A percentile compares a stretch with the other conserved stretches of the same genome.
Conservation (phyloP, 352 stramenopile genomes). For the Phytophthora tubulina region DNA sequence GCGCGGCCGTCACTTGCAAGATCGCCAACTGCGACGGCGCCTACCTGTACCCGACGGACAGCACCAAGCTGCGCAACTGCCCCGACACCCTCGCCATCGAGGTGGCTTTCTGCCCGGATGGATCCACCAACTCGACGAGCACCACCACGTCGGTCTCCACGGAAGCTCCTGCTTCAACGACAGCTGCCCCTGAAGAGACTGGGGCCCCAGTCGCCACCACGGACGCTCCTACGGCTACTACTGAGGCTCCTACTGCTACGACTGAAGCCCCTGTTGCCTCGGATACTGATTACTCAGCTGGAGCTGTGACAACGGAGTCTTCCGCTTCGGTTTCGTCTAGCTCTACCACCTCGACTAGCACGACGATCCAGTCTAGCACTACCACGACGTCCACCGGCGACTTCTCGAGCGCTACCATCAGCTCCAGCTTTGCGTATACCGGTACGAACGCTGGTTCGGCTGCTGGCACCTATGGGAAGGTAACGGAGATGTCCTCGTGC, state of each 20-base stretch:
- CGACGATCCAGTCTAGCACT: constrained; percentile 7
- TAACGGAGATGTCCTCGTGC: constrained; percentile 49
- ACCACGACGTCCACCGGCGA: constrained; percentile 27
- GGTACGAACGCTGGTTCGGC: constrained; percentile 50
- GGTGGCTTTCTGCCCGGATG: constrained; percentile 57
- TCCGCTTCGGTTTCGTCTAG: constrained; percentile 19
- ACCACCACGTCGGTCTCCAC: not conserved
- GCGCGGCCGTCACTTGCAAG: constrained; percentile 43
- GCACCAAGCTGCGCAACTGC: constrained; percentile 63
- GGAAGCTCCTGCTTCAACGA: constrained; percentile 16
- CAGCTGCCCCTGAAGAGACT: constrained; percentile 13
- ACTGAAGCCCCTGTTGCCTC: constrained; percentile 29
- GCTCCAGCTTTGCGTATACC: constrained; percentile 59
- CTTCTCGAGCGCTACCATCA: constrained; percentile 56
- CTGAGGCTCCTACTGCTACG: constrained; percentile 12
- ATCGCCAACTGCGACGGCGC: constrained; percentile 52
- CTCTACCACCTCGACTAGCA: constrained; percentile 10
- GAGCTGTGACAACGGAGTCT: constrained; percentile 20
- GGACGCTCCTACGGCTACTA: constrained; percentile 9
- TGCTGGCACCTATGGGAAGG: constrained; percentile 54
- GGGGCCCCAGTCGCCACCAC: constrained; percentile 13
- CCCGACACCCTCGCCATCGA: constrained; percentile 45
- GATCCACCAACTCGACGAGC: constrained; percentile 22
- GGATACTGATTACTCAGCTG: constrained; percentile 31
- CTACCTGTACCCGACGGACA: constrained; percentile 64